Conservation (phyloP, 1,284 basidiomycete species). For the Trichosporon sp. region DNA sequence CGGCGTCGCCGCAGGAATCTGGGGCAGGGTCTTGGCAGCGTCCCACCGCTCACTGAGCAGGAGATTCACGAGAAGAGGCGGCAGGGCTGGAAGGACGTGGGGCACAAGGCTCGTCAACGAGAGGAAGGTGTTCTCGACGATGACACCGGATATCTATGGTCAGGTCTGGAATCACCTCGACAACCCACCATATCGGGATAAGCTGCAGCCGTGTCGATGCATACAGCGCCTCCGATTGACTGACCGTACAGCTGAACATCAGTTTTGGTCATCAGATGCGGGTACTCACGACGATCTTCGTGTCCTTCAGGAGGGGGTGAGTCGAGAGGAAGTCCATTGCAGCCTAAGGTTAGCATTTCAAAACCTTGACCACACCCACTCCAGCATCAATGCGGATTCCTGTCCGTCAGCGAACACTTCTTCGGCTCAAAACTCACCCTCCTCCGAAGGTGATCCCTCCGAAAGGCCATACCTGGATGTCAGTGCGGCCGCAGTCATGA, state of each 20-base stretch:
- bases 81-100: conserved; percentile 69
- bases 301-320: conserved; percentile 64
- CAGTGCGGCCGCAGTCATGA: background rate
- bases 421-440: conserved; percentile 53
- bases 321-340: conserved; percentile 69
- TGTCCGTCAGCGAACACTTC: conserved; percentile 38
- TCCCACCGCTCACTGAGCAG: conserved; percentile 70
- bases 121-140: conserved; percentile 90
- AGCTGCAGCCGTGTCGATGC: conserved; percentile 76
- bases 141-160: conserved; percentile 53
- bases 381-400: conserved; percentile 77
- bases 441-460: conserved; percentile 76
- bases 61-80: conserved; percentile 53
- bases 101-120: conserved; percentile 77
- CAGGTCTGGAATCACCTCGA: conserved; percentile 43
- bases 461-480: conserved; percentile 67
- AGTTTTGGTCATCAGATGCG: background rate
- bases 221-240: conserved; percentile 92
- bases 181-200: conserved; percentile 63
- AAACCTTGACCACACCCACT: conserved; percentile 49
- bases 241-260: conserved; percentile 69
- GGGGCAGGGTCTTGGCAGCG: conserved; percentile 64
- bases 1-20: conserved; percentile 66
- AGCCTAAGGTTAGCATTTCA: conserved; percentile 42
- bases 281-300: conserved; percentile 47